Conservation (phyloP, 2,329 filamentous ascomycete genomes). For the Penicillium olsonii region DNA sequence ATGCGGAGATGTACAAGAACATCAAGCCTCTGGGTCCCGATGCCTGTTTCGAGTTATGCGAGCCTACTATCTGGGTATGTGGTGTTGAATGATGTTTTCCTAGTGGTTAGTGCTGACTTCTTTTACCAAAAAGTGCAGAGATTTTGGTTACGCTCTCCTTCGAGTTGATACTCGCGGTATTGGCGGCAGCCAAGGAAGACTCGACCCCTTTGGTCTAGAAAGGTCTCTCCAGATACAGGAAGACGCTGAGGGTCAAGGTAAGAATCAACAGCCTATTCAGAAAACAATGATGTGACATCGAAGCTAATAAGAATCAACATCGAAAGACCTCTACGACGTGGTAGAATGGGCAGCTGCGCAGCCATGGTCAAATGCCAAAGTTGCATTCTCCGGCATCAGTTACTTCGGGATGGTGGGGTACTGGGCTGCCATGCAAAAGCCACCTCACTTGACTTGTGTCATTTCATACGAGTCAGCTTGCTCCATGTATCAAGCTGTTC, state of each 20-base stretch:
- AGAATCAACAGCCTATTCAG: too few relatives aligned
- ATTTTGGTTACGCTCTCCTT: not conserved
- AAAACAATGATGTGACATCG: too few relatives aligned
- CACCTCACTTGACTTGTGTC: not conserved
- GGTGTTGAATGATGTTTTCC: too few relatives aligned
- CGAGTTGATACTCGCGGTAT: not conserved
- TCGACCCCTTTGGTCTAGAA: not conserved
- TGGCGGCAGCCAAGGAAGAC: not conserved
- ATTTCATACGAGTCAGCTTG: not conserved
- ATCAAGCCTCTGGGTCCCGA: not conserved
- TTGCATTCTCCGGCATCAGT: not conserved
- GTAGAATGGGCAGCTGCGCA: slow-evolving; percentile 13
- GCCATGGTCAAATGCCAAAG: not conserved
- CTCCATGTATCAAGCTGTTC: not conserved
- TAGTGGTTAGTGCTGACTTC: not conserved
- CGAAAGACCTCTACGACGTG: slow-evolving; percentile 1
- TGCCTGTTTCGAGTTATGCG: not conserved
- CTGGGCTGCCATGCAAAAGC: not conserved
- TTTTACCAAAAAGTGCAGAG: not conserved
- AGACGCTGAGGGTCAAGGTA: not conserved
- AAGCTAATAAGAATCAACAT: too few relatives aligned
- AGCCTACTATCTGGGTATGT: not conserved
- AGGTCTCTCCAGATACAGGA: not conserved
- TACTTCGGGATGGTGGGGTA: not conserved
- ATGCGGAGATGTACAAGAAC: not conserved